Evolutionary conservation across 352 stramenopile species (phyloP), one percentile per base, ranked within the genome.

Genomic region (Phytophthora idaei): DNA sequence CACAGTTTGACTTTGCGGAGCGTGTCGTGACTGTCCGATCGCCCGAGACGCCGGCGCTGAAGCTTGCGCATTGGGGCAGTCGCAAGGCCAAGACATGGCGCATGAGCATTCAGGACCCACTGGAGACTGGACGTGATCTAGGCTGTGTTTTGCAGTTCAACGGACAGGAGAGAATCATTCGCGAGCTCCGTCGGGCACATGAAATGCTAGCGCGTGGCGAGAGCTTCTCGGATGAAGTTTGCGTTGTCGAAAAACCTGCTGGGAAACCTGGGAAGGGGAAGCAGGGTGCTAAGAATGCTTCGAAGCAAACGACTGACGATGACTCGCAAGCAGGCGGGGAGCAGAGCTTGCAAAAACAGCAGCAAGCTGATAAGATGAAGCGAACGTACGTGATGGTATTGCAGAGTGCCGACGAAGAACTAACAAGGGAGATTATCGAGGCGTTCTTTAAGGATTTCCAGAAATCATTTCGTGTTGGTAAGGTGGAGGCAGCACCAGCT

Each of bases 1-100:
- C 89, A n/a, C 74, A 97, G 39, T 99, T 99, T 64, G 96, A 99
- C 73, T 99, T 97, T 77, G 90, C 92, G 21, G 77, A 90, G n/a
- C 63, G 88, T 58, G 95, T 99, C 2, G 86, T 99, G 21, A 96
- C 85, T 14, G 80, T 99, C n/a, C 89, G 97, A 27, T 50, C 72
- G 3, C 83, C 86, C 2, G 69, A 78, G 65, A 78, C 55, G 5
- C 50, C 42, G 2, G 39, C 47, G 17, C 42, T 69, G 4, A 94
- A 94, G 73, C 21, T 63, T 39, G 34, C 37, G 0, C 70, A 77
- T 42, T 93, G 85, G 84, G 71, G 73, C 1, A 52, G 41, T 1
- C 71, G 66, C 27, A 89, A 90, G 44, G 61, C 81, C 28, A 88
- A 89, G 37, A 71, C 74, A 21, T 96, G 90, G 89, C 89, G 90